Evolutionary conservation across 371 early-diverging fungal genomes (phyloP), one percentile per base, ranked within the genome.

Genomic region (Saksenaea vasiformis): DNA sequence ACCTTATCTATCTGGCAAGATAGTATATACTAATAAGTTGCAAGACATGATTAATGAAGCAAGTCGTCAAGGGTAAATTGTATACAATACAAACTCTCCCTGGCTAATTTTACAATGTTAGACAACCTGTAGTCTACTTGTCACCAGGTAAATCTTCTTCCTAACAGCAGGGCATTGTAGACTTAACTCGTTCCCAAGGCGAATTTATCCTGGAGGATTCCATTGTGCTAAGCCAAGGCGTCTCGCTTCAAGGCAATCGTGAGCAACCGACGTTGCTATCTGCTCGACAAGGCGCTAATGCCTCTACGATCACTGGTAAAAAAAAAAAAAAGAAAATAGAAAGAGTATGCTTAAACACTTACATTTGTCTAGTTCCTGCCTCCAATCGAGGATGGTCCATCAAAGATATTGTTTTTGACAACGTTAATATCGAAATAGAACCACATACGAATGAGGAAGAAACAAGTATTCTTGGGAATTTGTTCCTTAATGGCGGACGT

Each of bases 331-430:
- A 22, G 15, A 44, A n/a, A 17, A 3, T 37, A 14, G 19, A 60
- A 36, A 13, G 35, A 7, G n/a, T 39, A 28, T 26, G 24, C 53
- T 14, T n/a, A 3, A n/a, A n/a, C n/a, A n/a, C n/a, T n/a, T n/a
- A n/a, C n/a, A n/a, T n/a, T 15, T 14, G 11, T 26, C 19, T 62
- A 71, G 68, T 72, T 10, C 66, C 72, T 57, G 61, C 65, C 7
- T 56, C 36, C 5, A 69, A 67, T 34, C 5, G 13, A 11, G 73
- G 67, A 15, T 79, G 80, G 80, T 66, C 73, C 11, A 77, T 79
- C 56, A 68, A 74, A 41, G 67, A 69, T 17, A 67, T 79, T 56
- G 71, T 79, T 5, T 73, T 79, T 66, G 77, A 79, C 35, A 74
- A 79, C 60, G 75, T 79, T 17, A 74, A 76, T 56, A 70, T 79